Base-by-base conservation (phyloP, 2,329 filamentous ascomycete genomes). In the Ophiocordyceps robertsii region DNA sequence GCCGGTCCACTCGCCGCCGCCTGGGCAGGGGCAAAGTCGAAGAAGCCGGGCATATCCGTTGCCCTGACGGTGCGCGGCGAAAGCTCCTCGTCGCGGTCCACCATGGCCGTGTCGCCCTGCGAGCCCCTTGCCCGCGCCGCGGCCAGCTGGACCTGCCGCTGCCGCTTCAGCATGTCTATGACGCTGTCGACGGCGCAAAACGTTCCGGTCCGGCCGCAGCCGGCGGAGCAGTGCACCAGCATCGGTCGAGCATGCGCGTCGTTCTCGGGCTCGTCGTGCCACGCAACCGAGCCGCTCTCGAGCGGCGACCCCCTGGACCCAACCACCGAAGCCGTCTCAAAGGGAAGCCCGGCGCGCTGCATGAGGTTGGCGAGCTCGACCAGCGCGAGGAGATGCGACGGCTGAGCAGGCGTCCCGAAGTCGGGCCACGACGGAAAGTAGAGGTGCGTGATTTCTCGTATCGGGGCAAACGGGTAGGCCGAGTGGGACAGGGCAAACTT, bases 391-490 rank as follows among this genome's bases (percentile, higher is more conserved):
- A 98, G 72, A 54, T 96, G 88, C 6, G 79, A 77, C 1, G 92
- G 88, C 54, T 93, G 84, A 0, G 92, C 88, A 0, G 90, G 90
- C 0, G 88, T 83, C 17, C 92, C 92, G 61, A 96, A 95, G 56
- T 98, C 92, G 0, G 92, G 92, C 92, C 92, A 98, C n/a, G 83
- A 81, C 0, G 87, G 80, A 59, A 95, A 96, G 57, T 96, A 89
- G 13, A 98, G 68, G 52, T 98, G 92, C 0, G 89, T 95, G 47
- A 98, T 82, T 61, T 96, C 89, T 21, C 90, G 83, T 50, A 95
- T 82, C 0, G 87, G 84, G 17, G 79, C 77, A 55, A 95, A 95
- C 0, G 90, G 89, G 44, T 84, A 75, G 2, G 75, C 68, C 3
- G 77, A 67, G 57, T 96, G 86, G 1, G 80, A 81, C 27, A 98